Evolutionary conservation across 163 green algal genomes (phyloP).

Genomic region (Smithsoniella earleae): DNA sequence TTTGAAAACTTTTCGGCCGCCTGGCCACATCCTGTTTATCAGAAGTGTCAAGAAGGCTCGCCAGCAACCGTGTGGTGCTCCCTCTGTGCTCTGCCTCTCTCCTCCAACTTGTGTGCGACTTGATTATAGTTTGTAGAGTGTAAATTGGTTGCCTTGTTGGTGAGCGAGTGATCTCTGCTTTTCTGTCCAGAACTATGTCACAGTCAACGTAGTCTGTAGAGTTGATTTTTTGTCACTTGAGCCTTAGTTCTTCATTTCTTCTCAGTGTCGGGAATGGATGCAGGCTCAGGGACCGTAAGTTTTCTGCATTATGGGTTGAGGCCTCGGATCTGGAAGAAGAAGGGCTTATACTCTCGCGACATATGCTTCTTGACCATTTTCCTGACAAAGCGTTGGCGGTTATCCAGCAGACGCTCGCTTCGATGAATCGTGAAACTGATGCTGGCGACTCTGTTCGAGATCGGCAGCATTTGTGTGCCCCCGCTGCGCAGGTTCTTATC

Average conservation of each 20-base stretch:
- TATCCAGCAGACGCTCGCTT: too few relatives aligned
- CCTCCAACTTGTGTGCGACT: neutral
- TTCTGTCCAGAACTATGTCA: too few relatives aligned
- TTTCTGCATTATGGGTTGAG: neutral
- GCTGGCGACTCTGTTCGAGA: too few relatives aligned
- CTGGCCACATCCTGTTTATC: slow-evolving; percentile 22
- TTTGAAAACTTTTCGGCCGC: slow-evolving; percentile 12
- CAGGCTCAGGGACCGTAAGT: neutral
- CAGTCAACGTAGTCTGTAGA: too few relatives aligned
- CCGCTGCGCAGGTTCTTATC: too few relatives aligned
- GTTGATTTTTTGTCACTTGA: too few relatives aligned
- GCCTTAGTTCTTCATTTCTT: too few relatives aligned
- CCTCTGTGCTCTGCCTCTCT: neutral
- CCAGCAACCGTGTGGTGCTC: neutral
- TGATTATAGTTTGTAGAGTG: neutral
- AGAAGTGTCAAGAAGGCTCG: neutral
- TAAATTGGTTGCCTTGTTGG: too few relatives aligned
- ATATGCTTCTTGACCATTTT: slow-evolving; percentile 29
- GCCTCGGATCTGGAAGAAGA: neutral
- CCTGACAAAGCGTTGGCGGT: neutral
- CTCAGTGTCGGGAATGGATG: too few relatives aligned
- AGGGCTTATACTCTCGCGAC: slow-evolving; percentile 18
- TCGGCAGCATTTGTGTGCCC: too few relatives aligned
- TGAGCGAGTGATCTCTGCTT: too few relatives aligned
- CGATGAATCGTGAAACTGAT: too few relatives aligned